phyloP scores from a whole-genome alignment of 2,329 filamentous ascomycete genomes.

The Exophiala calicioides region DNA sequence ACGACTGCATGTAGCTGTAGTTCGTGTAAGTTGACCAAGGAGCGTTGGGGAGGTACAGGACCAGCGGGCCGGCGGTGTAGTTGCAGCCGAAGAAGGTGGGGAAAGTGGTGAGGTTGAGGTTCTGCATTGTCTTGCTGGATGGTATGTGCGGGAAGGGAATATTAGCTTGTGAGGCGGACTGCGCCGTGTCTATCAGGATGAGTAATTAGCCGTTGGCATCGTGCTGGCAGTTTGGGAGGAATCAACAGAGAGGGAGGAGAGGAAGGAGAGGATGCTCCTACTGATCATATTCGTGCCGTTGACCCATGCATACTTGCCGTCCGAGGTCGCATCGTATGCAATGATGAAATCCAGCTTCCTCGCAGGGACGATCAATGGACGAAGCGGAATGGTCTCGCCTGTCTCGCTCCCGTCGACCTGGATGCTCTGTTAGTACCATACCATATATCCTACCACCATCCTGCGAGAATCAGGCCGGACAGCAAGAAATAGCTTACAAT shows the following conservation, averaged over 20 bases:
- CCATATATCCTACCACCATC: not conserved
- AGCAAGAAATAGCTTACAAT: slow-evolving; percentile 5
- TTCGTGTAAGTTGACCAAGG: slow-evolving; percentile 30
- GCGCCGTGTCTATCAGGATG: no score
- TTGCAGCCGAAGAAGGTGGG: slow-evolving; percentile 33
- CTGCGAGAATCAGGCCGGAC: no score
- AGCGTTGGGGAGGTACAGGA: slow-evolving; percentile 32
- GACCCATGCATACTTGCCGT: slow-evolving; percentile 10
- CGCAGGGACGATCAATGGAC: slow-evolving; percentile 13
- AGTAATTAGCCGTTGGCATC: no score
- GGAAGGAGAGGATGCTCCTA: slow-evolving; percentile 1
- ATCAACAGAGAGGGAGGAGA: not conserved
- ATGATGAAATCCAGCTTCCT: slow-evolving; percentile 20
- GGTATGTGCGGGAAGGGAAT: not conserved
- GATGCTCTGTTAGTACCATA: not conserved
- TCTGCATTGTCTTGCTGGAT: slow-evolving; percentile 4
- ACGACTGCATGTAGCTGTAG: slow-evolving; percentile 6
- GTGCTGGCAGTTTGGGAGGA: no score
- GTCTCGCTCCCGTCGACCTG: slow-evolving; percentile 40
- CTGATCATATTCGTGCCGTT: slow-evolving; percentile 17
- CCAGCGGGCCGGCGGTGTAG: slow-evolving; percentile 23
- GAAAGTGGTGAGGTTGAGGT: slow-evolving; percentile 20
- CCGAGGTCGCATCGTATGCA: slow-evolving; percentile 10
- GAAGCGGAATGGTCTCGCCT: slow-evolving; percentile 32
- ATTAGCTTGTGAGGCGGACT: not conserved